These are phyloP conservation scores for Powellomyces hirtus DNA, from an alignment of 192 early-diverging fungal species.

Conservation along the genomic window DNA sequence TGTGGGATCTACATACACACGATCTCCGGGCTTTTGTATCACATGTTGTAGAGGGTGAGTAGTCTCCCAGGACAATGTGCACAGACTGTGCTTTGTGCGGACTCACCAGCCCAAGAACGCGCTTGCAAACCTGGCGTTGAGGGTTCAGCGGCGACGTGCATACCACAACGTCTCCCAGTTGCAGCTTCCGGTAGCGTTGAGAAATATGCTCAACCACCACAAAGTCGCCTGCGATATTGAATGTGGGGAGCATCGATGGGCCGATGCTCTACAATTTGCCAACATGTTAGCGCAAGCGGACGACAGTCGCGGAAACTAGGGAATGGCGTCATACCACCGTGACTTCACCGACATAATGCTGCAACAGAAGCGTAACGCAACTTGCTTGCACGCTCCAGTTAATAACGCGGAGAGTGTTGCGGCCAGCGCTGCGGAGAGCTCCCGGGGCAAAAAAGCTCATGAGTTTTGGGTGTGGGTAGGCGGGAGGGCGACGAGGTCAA, in stretches of 20 bases:
- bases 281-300: not conserved
- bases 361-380: slow-evolving; percentile 68
- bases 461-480: no score
- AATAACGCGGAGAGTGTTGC: no score
- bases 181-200: slow-evolving; percentile 19
- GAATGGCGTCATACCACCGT: slow-evolving; percentile 60
- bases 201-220: slow-evolving; percentile 72
- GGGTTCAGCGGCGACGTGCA: slow-evolving; percentile 71
- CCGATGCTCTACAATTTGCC: slow-evolving; percentile 62
- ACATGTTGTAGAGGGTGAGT: not conserved
- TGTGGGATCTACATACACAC: slow-evolving; percentile 75
- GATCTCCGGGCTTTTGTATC: slow-evolving; percentile 71
- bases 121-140: slow-evolving; percentile 69
- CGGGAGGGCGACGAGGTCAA: no score
- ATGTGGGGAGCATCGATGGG: slow-evolving; percentile 89
- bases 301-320: not conserved
- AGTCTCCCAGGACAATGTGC: not conserved
- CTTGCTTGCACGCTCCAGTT: slow-evolving; percentile 62
- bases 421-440: no score
- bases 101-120: slow-evolving; percentile 73
- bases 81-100: not conserved
- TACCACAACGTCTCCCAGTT: slow-evolving; percentile 77
- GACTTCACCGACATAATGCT: slow-evolving; percentile 72
- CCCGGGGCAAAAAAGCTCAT: no score
- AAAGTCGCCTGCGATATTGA: slow-evolving; percentile 79